phyloP scores from a whole-genome alignment of 2,329 filamentous ascomycete species.

The Paraconiothyrium sp. region DNA sequence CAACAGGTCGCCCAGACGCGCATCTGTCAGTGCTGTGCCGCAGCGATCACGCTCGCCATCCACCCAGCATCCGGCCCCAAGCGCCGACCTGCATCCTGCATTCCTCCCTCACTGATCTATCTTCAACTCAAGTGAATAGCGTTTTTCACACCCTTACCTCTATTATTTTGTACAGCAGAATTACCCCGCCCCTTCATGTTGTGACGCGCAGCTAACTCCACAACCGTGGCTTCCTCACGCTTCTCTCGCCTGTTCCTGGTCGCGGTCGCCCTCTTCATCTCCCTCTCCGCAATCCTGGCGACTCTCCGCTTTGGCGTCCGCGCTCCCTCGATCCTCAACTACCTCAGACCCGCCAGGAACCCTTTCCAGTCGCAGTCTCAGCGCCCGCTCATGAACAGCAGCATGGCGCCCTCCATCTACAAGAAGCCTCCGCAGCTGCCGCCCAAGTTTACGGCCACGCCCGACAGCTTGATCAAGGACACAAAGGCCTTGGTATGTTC shows the following conservation, averaged over 20 bases:
- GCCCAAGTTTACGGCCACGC: conserved; percentile 79
- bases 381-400: conserved; percentile 60
- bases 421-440: conserved; percentile 79
- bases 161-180: conserved; percentile 4
- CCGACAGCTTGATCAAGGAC: conserved; percentile 72
- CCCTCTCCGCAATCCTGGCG: conserved; percentile 72
- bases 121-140: not conserved
- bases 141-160: conserved; percentile 1
- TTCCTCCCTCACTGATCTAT: not conserved
- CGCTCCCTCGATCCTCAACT: conserved; percentile 66
- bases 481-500: conserved; percentile 65
- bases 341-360: conserved; percentile 58
- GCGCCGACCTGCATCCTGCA: conserved; percentile 9
- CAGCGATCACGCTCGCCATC: not conserved
- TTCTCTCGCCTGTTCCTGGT: conserved; percentile 57
- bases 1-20: conserved; percentile 10
- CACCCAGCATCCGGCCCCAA: conserved; percentile 9
- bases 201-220: conserved; percentile 15
- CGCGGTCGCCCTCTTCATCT: conserved; percentile 65
- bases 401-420: conserved; percentile 74
- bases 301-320: conserved; percentile 67
- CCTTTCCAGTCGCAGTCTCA: conserved; percentile 33
- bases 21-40: conserved; percentile 4
- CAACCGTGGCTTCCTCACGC: conserved; percentile 49
- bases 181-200: conserved; percentile 20